A percentile compares a stretch with the other conserved stretches of the same genome.
These are phyloP conservation scores for Pseudogymnoascus verrucosus DNA, from an alignment of 2,329 filamentous ascomycete species.

Conservation along the genomic window DNA sequence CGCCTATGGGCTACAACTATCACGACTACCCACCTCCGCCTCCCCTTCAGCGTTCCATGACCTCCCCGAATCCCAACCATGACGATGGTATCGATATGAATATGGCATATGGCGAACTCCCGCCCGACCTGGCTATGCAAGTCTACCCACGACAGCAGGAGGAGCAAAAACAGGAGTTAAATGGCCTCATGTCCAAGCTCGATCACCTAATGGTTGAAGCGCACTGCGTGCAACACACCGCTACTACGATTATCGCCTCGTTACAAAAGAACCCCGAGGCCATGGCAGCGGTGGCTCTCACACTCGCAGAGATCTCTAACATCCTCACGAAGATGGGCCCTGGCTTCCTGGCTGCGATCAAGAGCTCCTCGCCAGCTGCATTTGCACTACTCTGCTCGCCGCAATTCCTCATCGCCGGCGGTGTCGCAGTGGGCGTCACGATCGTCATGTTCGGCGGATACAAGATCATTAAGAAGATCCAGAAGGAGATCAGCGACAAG, in stretches of 20 bases:
- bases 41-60: slow-evolving; percentile 17
- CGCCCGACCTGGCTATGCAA: slow-evolving; percentile 53
- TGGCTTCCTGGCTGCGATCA: slow-evolving; percentile 64
- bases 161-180: slow-evolving; percentile 49
- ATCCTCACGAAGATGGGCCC: slow-evolving; percentile 79
- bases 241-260: slow-evolving; percentile 71
- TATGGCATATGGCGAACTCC: slow-evolving; percentile 79
- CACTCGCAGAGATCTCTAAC: slow-evolving; percentile 82
- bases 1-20: not conserved
- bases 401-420: slow-evolving; percentile 88
- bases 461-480: slow-evolving; percentile 91
- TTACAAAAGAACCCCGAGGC: slow-evolving; percentile 79
- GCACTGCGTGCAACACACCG: slow-evolving; percentile 80
- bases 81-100: slow-evolving; percentile 69
- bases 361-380: slow-evolving; percentile 74
- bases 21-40: slow-evolving; percentile 15
- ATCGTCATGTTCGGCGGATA: slow-evolving; percentile 93
- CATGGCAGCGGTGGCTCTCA: slow-evolving; percentile 86
- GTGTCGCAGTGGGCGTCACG: slow-evolving; percentile 84
- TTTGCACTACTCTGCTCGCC: slow-evolving; percentile 82
- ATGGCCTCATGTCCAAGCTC: slow-evolving; percentile 63
- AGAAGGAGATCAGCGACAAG: slow-evolving; percentile 30
- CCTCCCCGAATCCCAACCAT: slow-evolving; percentile 22
- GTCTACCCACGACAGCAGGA: slow-evolving; percentile 45
- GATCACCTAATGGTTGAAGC: slow-evolving; percentile 77